phyloP scores from a whole-genome alignment of 2,329 filamentous ascomycete genomes.

The Fusarium zealandicum region DNA sequence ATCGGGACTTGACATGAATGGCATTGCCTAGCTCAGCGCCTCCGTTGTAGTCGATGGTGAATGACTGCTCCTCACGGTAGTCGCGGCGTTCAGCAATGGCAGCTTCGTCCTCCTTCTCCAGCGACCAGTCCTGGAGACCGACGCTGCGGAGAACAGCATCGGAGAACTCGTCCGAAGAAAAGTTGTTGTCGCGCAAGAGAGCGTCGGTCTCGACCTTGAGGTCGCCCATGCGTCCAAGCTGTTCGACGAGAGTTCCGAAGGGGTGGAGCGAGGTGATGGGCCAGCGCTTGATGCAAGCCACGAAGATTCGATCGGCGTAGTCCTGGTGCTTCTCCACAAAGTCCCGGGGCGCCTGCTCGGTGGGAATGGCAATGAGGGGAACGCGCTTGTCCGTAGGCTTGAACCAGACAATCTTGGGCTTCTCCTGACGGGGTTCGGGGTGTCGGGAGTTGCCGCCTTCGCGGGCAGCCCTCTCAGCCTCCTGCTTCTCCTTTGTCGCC shows the following conservation, averaged over 20 bases:
- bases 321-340: slow-evolving; percentile 99
- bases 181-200: slow-evolving; percentile 97
- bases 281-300: slow-evolving; percentile 99
- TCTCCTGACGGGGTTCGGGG: slow-evolving; percentile 82
- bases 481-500: slow-evolving; percentile 99
- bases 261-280: slow-evolving; percentile 99
- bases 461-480: slow-evolving; percentile 90
- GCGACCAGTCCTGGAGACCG: slow-evolving; percentile 88
- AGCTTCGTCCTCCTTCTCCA: slow-evolving; percentile 82
- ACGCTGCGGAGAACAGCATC: slow-evolving; percentile 95
- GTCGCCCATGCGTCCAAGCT: slow-evolving; percentile 96
- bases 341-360: slow-evolving; percentile 94
- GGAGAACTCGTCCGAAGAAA: slow-evolving; percentile 95
- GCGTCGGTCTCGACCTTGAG: slow-evolving; percentile 98
- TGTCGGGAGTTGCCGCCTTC: slow-evolving; percentile 77
- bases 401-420: slow-evolving; percentile 99
- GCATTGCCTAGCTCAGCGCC: slow-evolving; percentile 90
- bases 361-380: slow-evolving; percentile 95
- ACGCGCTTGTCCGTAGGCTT: slow-evolving; percentile 99
- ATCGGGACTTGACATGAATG: slow-evolving; percentile 84
- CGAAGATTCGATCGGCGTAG: slow-evolving; percentile 97
- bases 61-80: slow-evolving; percentile 85
- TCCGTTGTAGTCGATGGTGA: slow-evolving; percentile 91
- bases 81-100: slow-evolving; percentile 80
- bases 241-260: slow-evolving; percentile 96